Conservation (phyloP, 306 rosid species). For the Quercus wislizeni region DNA sequence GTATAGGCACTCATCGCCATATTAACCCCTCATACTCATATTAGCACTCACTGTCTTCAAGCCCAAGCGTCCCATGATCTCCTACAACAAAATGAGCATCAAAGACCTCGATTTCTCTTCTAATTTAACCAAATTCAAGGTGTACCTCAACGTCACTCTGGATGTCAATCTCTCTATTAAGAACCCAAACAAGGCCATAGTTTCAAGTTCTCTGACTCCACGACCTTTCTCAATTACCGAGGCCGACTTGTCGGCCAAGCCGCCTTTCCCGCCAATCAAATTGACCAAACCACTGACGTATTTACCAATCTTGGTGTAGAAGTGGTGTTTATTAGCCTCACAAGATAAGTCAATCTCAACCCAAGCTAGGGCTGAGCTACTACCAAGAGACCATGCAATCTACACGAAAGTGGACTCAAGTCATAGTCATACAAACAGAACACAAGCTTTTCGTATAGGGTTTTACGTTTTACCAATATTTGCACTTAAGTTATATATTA, state of each 20-base stretch:
- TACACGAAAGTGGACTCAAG: not conserved
- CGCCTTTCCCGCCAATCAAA: constrained; percentile 31
- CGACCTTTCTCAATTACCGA: constrained; percentile 46
- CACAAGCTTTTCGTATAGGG: not conserved
- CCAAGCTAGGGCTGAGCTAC: not conserved
- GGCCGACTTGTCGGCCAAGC: constrained; percentile 56
- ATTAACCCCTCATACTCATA: constrained; percentile 18
- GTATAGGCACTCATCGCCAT: constrained; percentile 9
- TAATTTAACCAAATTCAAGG: not conserved
- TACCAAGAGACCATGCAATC: not conserved
- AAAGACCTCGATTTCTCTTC: constrained; percentile 29
- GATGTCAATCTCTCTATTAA: constrained; percentile 30
- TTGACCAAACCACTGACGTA: not conserved
- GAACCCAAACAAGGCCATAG: constrained; percentile 51
- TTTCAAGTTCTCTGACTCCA: constrained; percentile 35
- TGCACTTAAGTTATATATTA: too few species aligned
- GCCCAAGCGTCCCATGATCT: constrained; percentile 27
- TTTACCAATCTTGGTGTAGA: not conserved
- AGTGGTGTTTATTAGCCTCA: not conserved
- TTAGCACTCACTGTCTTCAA: constrained; percentile 53
- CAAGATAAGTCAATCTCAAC: not conserved
- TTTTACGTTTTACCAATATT: too few species aligned
- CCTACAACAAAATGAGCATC: constrained; percentile 27
- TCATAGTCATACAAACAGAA: not conserved
- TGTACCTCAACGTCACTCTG: constrained; percentile 49